Evolutionary conservation across 805 yeast genomes (phyloP), one percentile per base, ranked within the genome.

Genomic region (Metschnikowia proteae): DNA sequence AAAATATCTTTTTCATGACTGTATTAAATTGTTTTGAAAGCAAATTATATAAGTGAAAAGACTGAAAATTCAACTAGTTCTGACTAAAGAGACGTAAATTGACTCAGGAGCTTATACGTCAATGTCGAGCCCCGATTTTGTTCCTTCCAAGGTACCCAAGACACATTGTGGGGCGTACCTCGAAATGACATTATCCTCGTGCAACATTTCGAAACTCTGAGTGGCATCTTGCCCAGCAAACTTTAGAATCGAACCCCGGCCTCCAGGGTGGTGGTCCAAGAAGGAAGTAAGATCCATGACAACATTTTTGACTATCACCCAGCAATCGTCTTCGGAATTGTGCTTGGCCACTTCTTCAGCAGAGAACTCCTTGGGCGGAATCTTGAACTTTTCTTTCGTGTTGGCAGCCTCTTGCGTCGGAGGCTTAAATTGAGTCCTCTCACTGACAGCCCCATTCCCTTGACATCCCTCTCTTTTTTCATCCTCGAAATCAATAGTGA

Each of bases 261-360:
- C 88, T 27, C 88, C 88, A 5, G 88, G 88, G 55, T 74, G 81
- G 52, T 70, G 65, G 11, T 59, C 52, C 49, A 77, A 60, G 53
- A 79, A 79, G 10, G 67, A 53, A 0, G 82, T 73, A 40, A 71
- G 67, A 57, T 79, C 77, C 48, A 79, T 56, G 3, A 79, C 82
- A 1, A 76, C 79, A 52, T 77, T 74, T 56, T 79, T 78, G 33
- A 79, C 73, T 13, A 79, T 68, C 32, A 78, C 72, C 83, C 83
- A 79, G 60, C 83, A 79, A 48, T 78, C 81, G 31, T 61, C 58
- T 4, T 63, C 61, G 2, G 61, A 68, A 55, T 75, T 75, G 57
- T 79, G 83, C 50, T 71, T 66, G 6, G 75, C 68, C 11, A 79
- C 70, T 50, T 79, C 83, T 36, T 67, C 78, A 26, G 55, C 51